These are phyloP conservation scores for Anisodus tanguticus DNA, from an alignment of 257 asterid genomes.

Conservation along the genomic window DNA sequence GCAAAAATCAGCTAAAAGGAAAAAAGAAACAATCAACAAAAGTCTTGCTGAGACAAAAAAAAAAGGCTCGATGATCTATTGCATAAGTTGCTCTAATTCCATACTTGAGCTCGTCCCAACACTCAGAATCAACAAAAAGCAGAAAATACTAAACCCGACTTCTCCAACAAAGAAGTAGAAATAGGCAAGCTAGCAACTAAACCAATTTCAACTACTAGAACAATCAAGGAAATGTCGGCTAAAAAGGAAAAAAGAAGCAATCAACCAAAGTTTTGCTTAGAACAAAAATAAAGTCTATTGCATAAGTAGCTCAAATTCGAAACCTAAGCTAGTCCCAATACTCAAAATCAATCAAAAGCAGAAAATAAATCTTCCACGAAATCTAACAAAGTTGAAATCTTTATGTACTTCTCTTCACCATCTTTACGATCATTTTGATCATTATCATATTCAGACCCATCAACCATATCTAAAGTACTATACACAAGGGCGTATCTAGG, in stretches of 20 bases:
- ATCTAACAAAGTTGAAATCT: background rate
- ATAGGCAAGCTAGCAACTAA: background rate
- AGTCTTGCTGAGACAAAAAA: background rate
- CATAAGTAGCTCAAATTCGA: background rate
- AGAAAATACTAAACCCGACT: too few species aligned
- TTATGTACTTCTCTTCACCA: slow-evolving; percentile 61
- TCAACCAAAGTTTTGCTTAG: too few species aligned
- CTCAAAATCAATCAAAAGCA: background rate
- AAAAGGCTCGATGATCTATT: background rate
- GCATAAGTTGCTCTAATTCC: background rate
- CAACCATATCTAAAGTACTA: too few species aligned
- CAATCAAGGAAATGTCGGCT: background rate
- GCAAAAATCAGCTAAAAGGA: background rate
- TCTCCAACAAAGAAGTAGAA: background rate
- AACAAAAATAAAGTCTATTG: background rate
- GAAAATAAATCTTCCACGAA: too few species aligned
- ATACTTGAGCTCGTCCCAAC: background rate
- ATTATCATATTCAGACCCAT: slow-evolving; percentile 50
- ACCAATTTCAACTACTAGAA: background rate
- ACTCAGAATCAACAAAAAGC: background rate
- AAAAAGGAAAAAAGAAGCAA: background rate
- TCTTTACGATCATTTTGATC: slow-evolving; percentile 22
- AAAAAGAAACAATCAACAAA: background rate
- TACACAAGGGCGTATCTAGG: too few species aligned
- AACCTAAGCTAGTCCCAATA: background rate